phyloP scores from a whole-genome alignment of 257 asterid species.

The Thymus quinquecostatus region DNA sequence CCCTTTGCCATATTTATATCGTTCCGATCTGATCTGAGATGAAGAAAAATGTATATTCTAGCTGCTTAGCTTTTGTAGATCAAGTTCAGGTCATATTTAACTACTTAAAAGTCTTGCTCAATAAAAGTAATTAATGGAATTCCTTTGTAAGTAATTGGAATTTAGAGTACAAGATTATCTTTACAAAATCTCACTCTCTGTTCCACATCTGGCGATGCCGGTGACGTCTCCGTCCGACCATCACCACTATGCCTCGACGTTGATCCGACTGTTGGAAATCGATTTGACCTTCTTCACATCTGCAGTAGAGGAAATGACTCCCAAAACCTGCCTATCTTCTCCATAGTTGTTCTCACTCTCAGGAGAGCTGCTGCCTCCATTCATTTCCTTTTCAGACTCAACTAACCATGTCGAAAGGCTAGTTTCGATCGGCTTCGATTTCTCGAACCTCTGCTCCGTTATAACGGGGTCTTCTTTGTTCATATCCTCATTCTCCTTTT shows the following conservation, averaged over 20 bases:
- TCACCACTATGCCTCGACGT: conserved; percentile 33
- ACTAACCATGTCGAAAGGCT: conserved; percentile 80
- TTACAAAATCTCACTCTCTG: neutral
- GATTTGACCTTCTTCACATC: conserved; percentile 35
- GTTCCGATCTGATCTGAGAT: neutral
- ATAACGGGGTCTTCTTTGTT: conserved; percentile 30
- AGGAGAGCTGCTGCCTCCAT: conserved; percentile 42
- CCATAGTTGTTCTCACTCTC: conserved; percentile 43
- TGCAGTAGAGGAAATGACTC: conserved; percentile 31
- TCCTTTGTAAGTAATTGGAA: no score
- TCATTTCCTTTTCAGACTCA: conserved; percentile 38
- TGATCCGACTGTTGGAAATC: conserved; percentile 32
- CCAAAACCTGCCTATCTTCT: conserved; percentile 43
- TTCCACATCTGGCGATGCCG: neutral
- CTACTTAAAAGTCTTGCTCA: neutral
- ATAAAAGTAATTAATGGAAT: neutral
- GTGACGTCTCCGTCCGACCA: conserved; percentile 48
- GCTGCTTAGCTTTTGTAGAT: conserved; percentile 20
- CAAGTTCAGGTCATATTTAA: neutral
- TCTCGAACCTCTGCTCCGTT: conserved; percentile 25
- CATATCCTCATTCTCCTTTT: conserved; percentile 42
- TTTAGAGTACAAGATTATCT: no score
- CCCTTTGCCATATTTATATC: neutral
- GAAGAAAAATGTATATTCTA: conserved; percentile 16
- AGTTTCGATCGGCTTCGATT: conserved; percentile 37